phyloP scores from a whole-genome alignment of 495 filamentous ascomycete species.

The Aspergillus nidulans region DNA sequence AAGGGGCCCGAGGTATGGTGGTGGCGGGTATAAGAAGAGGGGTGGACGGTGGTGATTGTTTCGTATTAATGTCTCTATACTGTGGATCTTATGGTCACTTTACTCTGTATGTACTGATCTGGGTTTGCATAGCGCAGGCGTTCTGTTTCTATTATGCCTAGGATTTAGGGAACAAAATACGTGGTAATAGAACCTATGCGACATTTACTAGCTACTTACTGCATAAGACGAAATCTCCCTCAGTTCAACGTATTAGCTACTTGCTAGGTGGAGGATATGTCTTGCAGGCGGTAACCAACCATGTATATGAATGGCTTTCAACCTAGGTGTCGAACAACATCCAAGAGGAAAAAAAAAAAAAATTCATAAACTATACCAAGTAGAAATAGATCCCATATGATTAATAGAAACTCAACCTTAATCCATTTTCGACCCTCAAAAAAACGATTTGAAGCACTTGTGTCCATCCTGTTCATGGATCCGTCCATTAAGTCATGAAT shows the following conservation, averaged over 20 bases:
- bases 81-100: slow-evolving; percentile 6
- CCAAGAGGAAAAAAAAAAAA: neutral
- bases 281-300: no score
- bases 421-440: slow-evolving; percentile 1
- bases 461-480: neutral
- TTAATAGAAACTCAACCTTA: slow-evolving; percentile 6
- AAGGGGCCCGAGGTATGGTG: slow-evolving; percentile 32
- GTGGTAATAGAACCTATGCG: slow-evolving; percentile 15
- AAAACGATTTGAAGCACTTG: neutral
- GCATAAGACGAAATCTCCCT: neutral
- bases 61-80: slow-evolving; percentile 11
- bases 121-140: slow-evolving; percentile 47
- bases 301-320: neutral
- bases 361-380: neutral
- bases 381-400: slow-evolving; percentile 15
- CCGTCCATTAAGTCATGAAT: neutral
- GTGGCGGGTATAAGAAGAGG: slow-evolving; percentile 40
- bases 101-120: slow-evolving; percentile 18
- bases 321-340: neutral
- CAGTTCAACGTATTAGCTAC: neutral
- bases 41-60: slow-evolving; percentile 37
- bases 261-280: neutral
- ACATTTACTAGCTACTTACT: neutral
- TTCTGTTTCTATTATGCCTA: slow-evolving; percentile 26
- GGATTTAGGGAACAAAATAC: slow-evolving; percentile 18